phyloP scores from a whole-genome alignment of 192 early-diverging fungal genomes.

The Oehlia diaphana region DNA sequence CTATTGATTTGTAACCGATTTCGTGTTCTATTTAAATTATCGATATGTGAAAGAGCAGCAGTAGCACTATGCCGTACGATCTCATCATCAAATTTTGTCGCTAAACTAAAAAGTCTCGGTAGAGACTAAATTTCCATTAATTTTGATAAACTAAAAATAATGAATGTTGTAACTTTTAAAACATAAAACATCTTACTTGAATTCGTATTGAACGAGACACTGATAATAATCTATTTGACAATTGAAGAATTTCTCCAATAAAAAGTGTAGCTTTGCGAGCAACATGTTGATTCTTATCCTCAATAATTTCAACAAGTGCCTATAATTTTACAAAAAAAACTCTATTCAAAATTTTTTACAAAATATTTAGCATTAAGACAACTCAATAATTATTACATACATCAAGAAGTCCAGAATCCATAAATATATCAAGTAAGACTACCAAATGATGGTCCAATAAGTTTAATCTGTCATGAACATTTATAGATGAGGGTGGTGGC shows the following conservation, averaged over 20 bases:
- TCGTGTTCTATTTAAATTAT: slow-evolving; percentile 54
- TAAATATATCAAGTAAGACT: slow-evolving; percentile 72
- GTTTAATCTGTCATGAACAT: slow-evolving; percentile 49
- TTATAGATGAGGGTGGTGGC: slow-evolving; percentile 31
- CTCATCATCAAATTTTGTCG: slow-evolving; percentile 77
- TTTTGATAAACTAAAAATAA: slow-evolving; percentile 5
- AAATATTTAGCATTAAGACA: not conserved
- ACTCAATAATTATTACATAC: slow-evolving; percentile 34
- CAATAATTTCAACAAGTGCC: slow-evolving; percentile 71
- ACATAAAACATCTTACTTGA: slow-evolving; percentile 40
- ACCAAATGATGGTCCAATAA: slow-evolving; percentile 70
- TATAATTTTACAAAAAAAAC: slow-evolving; percentile 28
- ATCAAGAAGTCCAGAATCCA: slow-evolving; percentile 69
- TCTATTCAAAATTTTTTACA: not conserved
- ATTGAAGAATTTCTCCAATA: slow-evolving; percentile 73
- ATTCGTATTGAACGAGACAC: slow-evolving; percentile 49
- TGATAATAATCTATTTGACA: slow-evolving; percentile 69
- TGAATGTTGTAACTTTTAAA: not conserved
- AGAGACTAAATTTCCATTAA: slow-evolving; percentile 53
- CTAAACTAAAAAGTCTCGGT: slow-evolving; percentile 70
- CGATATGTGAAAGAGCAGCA: slow-evolving; percentile 72
- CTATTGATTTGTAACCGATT: slow-evolving; percentile 38
- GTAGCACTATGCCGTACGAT: slow-evolving; percentile 72
- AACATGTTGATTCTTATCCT: slow-evolving; percentile 59
- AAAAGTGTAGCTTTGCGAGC: slow-evolving; percentile 67